Percentiles rank a stretch among this genome's conserved stretches.
These are phyloP conservation scores for Pythium dissimile DNA, from an alignment of 352 stramenopile species.

Conservation along the genomic window DNA sequence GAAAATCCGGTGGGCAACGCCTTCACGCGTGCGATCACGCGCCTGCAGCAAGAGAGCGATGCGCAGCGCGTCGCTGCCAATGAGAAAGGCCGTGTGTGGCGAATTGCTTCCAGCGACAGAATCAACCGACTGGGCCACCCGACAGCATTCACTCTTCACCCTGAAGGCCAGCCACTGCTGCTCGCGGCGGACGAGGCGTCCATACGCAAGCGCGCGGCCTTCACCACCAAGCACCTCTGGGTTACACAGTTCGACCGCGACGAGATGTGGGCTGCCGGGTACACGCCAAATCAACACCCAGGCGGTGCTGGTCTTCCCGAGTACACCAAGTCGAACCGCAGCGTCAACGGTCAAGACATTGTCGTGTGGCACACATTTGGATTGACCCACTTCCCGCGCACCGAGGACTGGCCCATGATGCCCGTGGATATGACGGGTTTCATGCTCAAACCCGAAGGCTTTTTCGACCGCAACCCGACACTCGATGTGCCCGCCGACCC, in stretches of 20 bases:
- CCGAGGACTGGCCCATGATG: slow-evolving; percentile 80
- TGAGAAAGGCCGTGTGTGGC: slow-evolving; percentile 50
- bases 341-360: slow-evolving; percentile 57
- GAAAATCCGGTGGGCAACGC: slow-evolving; percentile 61
- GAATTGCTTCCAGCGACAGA: slow-evolving; percentile 54
- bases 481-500: slow-evolving; percentile 41
- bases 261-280: slow-evolving; percentile 64
- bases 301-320: slow-evolving; percentile 44
- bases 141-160: slow-evolving; percentile 52
- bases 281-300: slow-evolving; percentile 63
- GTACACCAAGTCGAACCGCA: slow-evolving; percentile 52
- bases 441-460: slow-evolving; percentile 59
- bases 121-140: slow-evolving; percentile 54
- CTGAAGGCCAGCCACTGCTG: slow-evolving; percentile 48
- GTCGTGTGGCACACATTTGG: slow-evolving; percentile 79
- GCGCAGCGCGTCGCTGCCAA: slow-evolving; percentile 42
- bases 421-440: slow-evolving; percentile 69
- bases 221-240: slow-evolving; percentile 69
- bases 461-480: slow-evolving; percentile 63
- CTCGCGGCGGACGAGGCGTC: slow-evolving; percentile 43
- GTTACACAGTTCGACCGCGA: slow-evolving; percentile 57
- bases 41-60: slow-evolving; percentile 45
- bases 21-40: slow-evolving; percentile 45
- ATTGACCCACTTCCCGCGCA: slow-evolving; percentile 59
- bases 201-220: slow-evolving; percentile 49